These are phyloP conservation scores for Curvularia verruculosa DNA, from an alignment of 2,329 filamentous ascomycete species.

Conservation along the genomic window DNA sequence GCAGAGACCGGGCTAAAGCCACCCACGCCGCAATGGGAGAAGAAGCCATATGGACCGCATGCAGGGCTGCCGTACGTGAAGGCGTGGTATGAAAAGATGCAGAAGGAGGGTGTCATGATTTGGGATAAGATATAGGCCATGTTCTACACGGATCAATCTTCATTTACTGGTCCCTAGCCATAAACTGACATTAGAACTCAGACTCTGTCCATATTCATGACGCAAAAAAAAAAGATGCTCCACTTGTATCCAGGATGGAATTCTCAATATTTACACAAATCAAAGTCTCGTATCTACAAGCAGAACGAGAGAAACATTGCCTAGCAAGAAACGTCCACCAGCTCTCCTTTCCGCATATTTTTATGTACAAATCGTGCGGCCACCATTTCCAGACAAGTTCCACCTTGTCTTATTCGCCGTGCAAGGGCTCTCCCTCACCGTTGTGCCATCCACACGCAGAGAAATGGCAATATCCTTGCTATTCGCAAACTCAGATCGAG, in stretches of 20 bases:
- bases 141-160: background rate
- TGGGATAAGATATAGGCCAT: constrained; percentile 28
- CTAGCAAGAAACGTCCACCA: background rate
- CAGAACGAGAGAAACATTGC: background rate
- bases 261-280: constrained; percentile 5
- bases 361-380: constrained; percentile 30
- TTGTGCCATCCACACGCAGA: constrained; percentile 57
- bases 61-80: constrained; percentile 52
- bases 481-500: constrained; percentile 61
- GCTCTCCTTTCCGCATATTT: background rate
- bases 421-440: constrained; percentile 62
- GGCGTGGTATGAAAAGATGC: constrained; percentile 52
- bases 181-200: background rate
- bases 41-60: constrained; percentile 55
- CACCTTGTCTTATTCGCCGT: constrained; percentile 59
- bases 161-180: background rate
- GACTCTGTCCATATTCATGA: background rate
- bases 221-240: no score
- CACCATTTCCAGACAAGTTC: constrained; percentile 56
- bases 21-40: constrained; percentile 54
- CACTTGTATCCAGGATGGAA: background rate
- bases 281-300: background rate
- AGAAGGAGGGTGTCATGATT: constrained; percentile 26
- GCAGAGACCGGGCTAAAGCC: constrained; percentile 53
- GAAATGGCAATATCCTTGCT: constrained; percentile 60